phyloP scores from a whole-genome alignment of 257 asterid species.

The Solanum ossicruentum region DNA sequence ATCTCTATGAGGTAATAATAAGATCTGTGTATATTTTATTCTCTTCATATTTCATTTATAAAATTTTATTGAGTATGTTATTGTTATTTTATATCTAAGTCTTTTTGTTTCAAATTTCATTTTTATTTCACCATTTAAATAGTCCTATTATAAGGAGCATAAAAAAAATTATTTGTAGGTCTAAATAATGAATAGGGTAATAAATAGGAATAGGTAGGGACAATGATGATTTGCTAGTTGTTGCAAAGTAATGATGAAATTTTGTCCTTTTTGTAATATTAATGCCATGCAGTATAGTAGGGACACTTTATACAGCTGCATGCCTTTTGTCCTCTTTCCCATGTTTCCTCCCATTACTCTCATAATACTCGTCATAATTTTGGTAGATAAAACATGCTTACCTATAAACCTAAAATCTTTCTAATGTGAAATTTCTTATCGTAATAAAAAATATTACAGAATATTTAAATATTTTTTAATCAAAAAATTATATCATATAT shows the following conservation, averaged over 20 bases:
- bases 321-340: neutral
- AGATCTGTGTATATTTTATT: accelerated
- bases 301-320: neutral
- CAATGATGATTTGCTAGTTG: neutral
- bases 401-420: no score
- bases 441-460: no score
- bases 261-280: neutral
- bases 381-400: no score
- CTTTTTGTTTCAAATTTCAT: no score
- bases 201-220: neutral
- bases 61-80: no score
- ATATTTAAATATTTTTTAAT: no score
- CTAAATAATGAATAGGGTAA: neutral
- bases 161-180: neutral
- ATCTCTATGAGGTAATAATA: no score
- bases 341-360: neutral
- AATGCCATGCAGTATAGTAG: neutral
- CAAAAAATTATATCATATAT: no score
- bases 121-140: neutral
- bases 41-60: no score
- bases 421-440: no score
- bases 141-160: neutral
- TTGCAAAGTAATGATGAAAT: neutral
- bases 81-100: no score
- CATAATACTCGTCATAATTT: no score